Base-by-base conservation (phyloP, 202 grass and related monocot genomes). In the Setaria italica region DNA sequence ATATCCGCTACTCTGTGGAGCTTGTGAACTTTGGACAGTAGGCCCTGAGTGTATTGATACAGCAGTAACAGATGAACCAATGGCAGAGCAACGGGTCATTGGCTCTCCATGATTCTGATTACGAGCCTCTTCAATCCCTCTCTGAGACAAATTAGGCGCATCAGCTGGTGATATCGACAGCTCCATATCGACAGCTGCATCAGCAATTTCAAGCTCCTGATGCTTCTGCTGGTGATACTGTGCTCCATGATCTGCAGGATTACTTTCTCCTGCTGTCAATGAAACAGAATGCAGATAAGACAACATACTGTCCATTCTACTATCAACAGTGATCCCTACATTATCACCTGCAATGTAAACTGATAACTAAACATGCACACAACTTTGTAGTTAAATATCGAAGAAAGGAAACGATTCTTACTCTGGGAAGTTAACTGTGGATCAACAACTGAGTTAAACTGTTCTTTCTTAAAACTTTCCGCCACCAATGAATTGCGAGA, bases 281-380 rank as follows among this genome's bases (percentile, higher is more conserved):
- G 89, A 87, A 76, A 95, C 87, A 91, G 85, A 92, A 88, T 90
- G 87, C 78, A 95, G 74, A 83, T 92, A 92, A 92, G 93, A 92
- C 64, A 78, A 90, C 86, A 94, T 89, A 78, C 82, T 86, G 81
- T 95, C 84, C 72, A 86, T 90, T 92, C 71, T 89, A 88, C 89
- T 92, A 82, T 92, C 87, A 87, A 68, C 45, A 78, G 84, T 93
- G 43, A 90, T 48, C 29, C 77, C 81, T 87, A 87, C 41, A 84
- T 62, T 86, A 86, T 85, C 82, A 89, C 83, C 90, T 92, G 81
- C 89, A 90, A 81, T 62, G 63, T 83, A 84, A 83, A 74, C 68
- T 81, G n/a, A 58, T 81, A 77, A 86, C 69, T 86, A 72, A 89
- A 91, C 48, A 88, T 29, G 29, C 20, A 82, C 9, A 56, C 33